These are phyloP conservation scores for Amylostereum chailletii DNA, from an alignment of 1,284 basidiomycete species.

Conservation along the genomic window DNA sequence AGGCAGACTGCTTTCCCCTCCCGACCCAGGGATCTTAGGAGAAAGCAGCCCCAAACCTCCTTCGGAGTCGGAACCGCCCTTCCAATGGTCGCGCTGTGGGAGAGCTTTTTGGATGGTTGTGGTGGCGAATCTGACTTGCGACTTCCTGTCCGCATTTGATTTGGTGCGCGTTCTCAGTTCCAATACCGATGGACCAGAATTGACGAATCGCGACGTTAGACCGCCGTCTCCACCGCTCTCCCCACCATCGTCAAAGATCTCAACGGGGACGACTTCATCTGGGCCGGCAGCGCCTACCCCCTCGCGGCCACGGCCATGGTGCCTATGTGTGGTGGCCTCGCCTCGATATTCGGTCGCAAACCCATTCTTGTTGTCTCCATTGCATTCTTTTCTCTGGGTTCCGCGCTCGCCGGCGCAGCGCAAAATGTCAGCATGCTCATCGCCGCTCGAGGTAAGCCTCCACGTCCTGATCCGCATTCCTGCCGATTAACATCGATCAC, in stretches of 20 bases:
- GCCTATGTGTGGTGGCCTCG: conserved; percentile 21
- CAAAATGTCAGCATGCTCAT: conserved; percentile 28
- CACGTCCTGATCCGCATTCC: neutral
- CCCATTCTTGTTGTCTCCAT: conserved; percentile 25
- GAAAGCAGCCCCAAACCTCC: too few relatives aligned
- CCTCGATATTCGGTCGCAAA: conserved; percentile 22
- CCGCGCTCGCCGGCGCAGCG: conserved; percentile 27
- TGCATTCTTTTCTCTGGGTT: conserved; percentile 27
- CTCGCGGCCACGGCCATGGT: conserved; percentile 21
- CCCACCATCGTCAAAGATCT: conserved; percentile 25
- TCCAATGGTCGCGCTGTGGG: neutral
- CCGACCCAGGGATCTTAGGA: too few relatives aligned
- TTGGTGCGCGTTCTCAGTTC: neutral
- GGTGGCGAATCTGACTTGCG: neutral
- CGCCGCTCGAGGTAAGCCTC: conserved; percentile 19
- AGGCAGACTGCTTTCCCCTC: too few relatives aligned
- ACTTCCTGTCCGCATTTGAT: neutral
- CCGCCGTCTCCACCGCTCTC: conserved; percentile 24
- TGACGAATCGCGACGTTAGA: conserved; percentile 13
- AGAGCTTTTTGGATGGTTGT: neutral
- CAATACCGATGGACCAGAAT: neutral
- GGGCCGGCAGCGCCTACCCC: conserved; percentile 22
- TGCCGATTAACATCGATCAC: neutral
- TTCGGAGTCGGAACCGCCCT: neutral
- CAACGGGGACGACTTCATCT: conserved; percentile 22